Conservation (phyloP, 495 filamentous ascomycete genomes). For the Zalerion maritima region DNA sequence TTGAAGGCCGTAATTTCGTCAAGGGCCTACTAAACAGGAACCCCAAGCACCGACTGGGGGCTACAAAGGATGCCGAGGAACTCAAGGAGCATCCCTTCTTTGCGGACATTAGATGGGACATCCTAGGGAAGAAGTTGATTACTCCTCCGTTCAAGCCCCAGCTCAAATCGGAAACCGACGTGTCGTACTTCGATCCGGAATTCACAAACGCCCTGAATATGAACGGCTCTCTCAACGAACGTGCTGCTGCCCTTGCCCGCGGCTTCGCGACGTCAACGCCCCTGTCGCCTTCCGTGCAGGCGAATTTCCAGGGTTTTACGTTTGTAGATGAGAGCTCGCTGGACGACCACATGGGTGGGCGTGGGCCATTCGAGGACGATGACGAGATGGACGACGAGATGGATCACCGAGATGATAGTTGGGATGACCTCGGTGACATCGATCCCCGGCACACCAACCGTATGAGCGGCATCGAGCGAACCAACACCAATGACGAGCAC, state of each 20-base stretch:
- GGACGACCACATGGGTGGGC: constrained; percentile 66
- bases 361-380: constrained; percentile 47
- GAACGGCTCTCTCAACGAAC: constrained; percentile 74
- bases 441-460: constrained; percentile 36
- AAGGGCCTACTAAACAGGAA: constrained; percentile 96
- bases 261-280: constrained; percentile 74
- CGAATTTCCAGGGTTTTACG: constrained; percentile 96
- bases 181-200: constrained; percentile 95
- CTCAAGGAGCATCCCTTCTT: constrained; percentile 93
- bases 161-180: constrained; percentile 85
- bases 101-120: constrained; percentile 81
- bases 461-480: constrained; percentile 62
- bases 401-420: constrained; percentile 32
- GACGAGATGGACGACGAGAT: constrained; percentile 36
- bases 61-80: constrained; percentile 82
- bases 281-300: constrained; percentile 85
- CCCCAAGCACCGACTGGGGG: constrained; percentile 86
- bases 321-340: constrained; percentile 96
- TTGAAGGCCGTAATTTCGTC: constrained; percentile 92
- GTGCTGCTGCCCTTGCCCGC: constrained; percentile 65
- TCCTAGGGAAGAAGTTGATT: constrained; percentile 72
- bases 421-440: constrained; percentile 29
- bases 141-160: constrained; percentile 98
- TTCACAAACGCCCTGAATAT: constrained; percentile 88
- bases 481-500: constrained; percentile 47